These are phyloP conservation scores for Drechslerella stenobrocha DNA, from an alignment of 2,329 filamentous ascomycete species.

Conservation along the genomic window DNA sequence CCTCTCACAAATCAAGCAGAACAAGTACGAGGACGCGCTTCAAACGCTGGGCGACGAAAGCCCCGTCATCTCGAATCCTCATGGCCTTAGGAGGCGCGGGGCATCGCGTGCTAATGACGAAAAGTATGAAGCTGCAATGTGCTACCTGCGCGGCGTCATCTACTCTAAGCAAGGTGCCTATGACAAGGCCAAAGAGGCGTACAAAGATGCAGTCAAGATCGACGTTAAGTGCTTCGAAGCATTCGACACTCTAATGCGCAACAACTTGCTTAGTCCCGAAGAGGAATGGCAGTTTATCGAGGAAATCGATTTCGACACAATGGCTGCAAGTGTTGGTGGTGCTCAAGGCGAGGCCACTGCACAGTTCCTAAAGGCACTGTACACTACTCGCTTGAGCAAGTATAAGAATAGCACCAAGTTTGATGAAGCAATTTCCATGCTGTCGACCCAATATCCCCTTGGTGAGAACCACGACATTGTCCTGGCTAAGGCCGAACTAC, in stretches of 20 bases:
- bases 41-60: slow-evolving; percentile 82
- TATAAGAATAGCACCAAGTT: slow-evolving; percentile 86
- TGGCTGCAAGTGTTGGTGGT: slow-evolving; percentile 62
- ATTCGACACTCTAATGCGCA: slow-evolving; percentile 96
- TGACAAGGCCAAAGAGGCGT: slow-evolving; percentile 95
- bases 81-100: slow-evolving; percentile 64
- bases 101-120: slow-evolving; percentile 64
- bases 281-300: slow-evolving; percentile 90
- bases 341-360: slow-evolving; percentile 72
- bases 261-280: slow-evolving; percentile 82
- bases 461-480: slow-evolving; percentile 84
- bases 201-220: slow-evolving; percentile 94
- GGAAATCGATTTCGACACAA: slow-evolving; percentile 84
- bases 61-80: slow-evolving; percentile 76
- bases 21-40: slow-evolving; percentile 85
- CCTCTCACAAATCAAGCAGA: slow-evolving; percentile 91
- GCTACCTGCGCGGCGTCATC: slow-evolving; percentile 88
- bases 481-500: slow-evolving; percentile 82
- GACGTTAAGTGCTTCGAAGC: slow-evolving; percentile 98
- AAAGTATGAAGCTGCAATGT: slow-evolving; percentile 95
- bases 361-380: slow-evolving; percentile 92
- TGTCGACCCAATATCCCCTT: slow-evolving; percentile 91
- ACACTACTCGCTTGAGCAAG: slow-evolving; percentile 92
- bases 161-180: slow-evolving; percentile 97
- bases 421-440: slow-evolving; percentile 80